These are phyloP conservation scores for Porogramme epimiltina DNA, from an alignment of 1,284 basidiomycete genomes.

Conservation along the genomic window DNA sequence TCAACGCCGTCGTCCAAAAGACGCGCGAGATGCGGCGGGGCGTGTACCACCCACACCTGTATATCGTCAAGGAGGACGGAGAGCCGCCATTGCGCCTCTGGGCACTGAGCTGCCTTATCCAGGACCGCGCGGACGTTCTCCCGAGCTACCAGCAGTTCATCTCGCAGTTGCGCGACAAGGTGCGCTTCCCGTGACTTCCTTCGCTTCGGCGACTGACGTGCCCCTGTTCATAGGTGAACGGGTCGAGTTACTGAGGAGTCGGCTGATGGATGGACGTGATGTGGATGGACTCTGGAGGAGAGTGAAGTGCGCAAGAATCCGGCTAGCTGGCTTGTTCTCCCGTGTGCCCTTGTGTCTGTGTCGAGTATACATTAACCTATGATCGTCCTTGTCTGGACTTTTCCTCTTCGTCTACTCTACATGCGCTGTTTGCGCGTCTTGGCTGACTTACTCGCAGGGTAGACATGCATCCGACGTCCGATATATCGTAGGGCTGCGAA, in stretches of 20 bases:
- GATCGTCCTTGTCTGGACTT: too few relatives aligned
- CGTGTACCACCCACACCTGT: slow-evolving; percentile 93
- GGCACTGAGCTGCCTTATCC: slow-evolving; percentile 93
- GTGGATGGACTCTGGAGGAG: not conserved
- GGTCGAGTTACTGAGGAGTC: slow-evolving; percentile 25
- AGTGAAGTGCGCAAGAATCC: slow-evolving; percentile 5
- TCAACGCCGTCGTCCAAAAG: slow-evolving; percentile 93
- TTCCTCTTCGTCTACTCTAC: too few relatives aligned
- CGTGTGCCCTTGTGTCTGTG: too few relatives aligned
- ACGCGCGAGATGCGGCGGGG: slow-evolving; percentile 89
- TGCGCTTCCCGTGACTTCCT: slow-evolving; percentile 27
- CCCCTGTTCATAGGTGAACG: slow-evolving; percentile 22
- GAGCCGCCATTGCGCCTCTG: slow-evolving; percentile 92
- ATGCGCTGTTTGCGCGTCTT: too few relatives aligned
- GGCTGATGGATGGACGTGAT: not conserved
- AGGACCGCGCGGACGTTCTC: slow-evolving; percentile 93
- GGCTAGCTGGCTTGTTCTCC: too few relatives aligned
- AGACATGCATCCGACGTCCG: too few relatives aligned
- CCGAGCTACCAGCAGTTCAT: slow-evolving; percentile 97
- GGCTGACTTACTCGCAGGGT: too few relatives aligned
- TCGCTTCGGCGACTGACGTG: not conserved
- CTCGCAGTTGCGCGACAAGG: slow-evolving; percentile 77
- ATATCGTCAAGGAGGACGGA: slow-evolving; percentile 97
- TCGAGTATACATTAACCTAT: too few relatives aligned
- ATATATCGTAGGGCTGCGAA: too few relatives aligned